Percentiles rank a stretch among this genome's conserved stretches.
phyloP scores from a whole-genome alignment of 352 stramenopile species.

The Pythium rhizo-oryzae region DNA sequence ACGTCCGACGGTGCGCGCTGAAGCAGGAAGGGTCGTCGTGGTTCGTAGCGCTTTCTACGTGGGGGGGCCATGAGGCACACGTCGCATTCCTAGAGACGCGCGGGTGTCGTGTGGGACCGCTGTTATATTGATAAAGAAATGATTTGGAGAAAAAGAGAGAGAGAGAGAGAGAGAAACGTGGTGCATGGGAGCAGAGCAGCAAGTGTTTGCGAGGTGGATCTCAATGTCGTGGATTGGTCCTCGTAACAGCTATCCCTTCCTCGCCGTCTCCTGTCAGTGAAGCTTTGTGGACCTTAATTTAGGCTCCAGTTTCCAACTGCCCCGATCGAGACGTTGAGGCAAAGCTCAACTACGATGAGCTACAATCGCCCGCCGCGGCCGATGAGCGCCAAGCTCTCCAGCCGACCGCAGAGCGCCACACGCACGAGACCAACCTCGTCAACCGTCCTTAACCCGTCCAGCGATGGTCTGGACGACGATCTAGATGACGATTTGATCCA shows the following conservation, averaged over 20 bases:
- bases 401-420: conserved; percentile 2
- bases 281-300: too few relatives aligned
- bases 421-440: not conserved
- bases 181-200: not conserved
- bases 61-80: not conserved
- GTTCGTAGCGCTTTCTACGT: not conserved
- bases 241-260: too few relatives aligned
- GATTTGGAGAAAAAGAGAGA: conserved; percentile 10
- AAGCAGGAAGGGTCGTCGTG: not conserved
- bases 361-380: conserved; percentile 29
- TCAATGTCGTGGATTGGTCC: too few relatives aligned
- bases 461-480: conserved; percentile 20
- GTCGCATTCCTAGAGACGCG: conserved; percentile 1
- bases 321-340: too few relatives aligned
- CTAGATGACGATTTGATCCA: conserved; percentile 37
- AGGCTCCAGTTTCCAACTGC: not conserved
- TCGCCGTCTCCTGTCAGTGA: too few relatives aligned
- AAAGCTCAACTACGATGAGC: not conserved
- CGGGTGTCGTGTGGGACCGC: not conserved
- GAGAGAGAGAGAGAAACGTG: not conserved
- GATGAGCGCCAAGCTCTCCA: conserved; percentile 51
- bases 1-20: too few relatives aligned
- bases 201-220: not conserved
- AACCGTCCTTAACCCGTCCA: too few relatives aligned
- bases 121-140: conserved; percentile 29